Conservation (phyloP, 2,329 filamentous ascomycete species). For the Cytospora mali region DNA sequence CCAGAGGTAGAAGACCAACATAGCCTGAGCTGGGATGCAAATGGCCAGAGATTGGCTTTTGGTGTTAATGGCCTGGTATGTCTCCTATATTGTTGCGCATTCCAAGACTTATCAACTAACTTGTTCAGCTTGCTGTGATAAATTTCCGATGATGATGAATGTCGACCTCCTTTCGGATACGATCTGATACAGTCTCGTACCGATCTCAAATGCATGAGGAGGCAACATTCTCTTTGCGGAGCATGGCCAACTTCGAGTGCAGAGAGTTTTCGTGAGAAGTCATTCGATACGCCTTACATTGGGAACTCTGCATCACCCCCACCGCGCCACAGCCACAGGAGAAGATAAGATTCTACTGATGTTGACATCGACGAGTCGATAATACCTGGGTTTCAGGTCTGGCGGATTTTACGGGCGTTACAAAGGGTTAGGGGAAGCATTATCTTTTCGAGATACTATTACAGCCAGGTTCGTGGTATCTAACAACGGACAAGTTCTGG, state of each 20-base stretch:
- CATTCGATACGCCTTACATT: neutral
- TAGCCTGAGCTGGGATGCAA: constrained; percentile 64
- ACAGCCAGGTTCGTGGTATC: constrained; percentile 3
- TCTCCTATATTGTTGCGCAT: constrained; percentile 29
- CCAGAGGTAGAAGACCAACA: constrained; percentile 63
- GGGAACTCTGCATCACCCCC: neutral
- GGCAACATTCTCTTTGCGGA: neutral
- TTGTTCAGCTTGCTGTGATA: constrained; percentile 36
- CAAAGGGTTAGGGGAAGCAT: neutral
- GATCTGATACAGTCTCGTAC: neutral
- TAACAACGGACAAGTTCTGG: neutral
- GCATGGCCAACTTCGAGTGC: neutral
- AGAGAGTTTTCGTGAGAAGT: neutral
- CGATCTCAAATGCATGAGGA: neutral
- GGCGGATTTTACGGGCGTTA: neutral
- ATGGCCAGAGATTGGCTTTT: constrained; percentile 64
- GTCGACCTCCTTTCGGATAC: neutral
- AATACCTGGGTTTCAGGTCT: neutral
- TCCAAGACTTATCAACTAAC: constrained; percentile 26
- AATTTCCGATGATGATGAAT: constrained; percentile 33
- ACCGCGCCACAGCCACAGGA: neutral
- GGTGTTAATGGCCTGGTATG: constrained; percentile 64
- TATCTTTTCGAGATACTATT: constrained; percentile 2
- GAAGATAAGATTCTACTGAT: neutral
- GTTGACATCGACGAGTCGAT: neutral